Percentiles rank a stretch among this genome's conserved stretches.
Conservation (phyloP, 257 asterid species). For the Lithospermum erythrorhizon region DNA sequence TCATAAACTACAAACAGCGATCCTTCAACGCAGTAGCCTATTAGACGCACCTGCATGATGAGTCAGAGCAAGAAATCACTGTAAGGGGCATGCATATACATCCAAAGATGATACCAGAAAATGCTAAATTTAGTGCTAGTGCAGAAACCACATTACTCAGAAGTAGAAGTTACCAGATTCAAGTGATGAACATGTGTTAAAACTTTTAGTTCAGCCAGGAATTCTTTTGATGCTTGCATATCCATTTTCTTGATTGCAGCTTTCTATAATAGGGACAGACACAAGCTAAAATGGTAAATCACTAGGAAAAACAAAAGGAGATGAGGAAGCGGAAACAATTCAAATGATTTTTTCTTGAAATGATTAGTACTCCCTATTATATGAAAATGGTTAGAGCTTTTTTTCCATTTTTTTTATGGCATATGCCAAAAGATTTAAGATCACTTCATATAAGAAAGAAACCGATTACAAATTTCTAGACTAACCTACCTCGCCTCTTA, state of each 20-base stretch:
- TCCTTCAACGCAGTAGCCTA: slow-evolving; percentile 74
- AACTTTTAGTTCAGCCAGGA: slow-evolving; percentile 69
- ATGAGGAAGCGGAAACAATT: neutral
- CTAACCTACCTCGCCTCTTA: slow-evolving; percentile 93
- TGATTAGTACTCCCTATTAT: neutral
- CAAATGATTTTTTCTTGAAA: too few relatives aligned
- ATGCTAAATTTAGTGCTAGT: neutral
- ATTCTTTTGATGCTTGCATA: slow-evolving; percentile 85
- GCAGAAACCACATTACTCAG: neutral
- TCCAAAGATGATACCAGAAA: neutral
- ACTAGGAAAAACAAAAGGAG: neutral
- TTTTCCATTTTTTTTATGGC: neutral
- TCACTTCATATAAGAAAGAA: neutral
- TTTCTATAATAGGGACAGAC: slow-evolving; percentile 30
- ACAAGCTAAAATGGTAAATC: neutral
- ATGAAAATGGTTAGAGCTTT: too few relatives aligned
- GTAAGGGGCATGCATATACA: too few relatives aligned
- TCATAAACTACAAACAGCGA: slow-evolving; percentile 78
- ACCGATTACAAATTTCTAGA: too few relatives aligned
- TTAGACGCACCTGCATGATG: slow-evolving; percentile 55
- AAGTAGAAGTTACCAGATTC: slow-evolving; percentile 50
- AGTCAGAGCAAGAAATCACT: neutral
- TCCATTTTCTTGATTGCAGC: slow-evolving; percentile 86
- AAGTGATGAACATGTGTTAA: slow-evolving; percentile 83
- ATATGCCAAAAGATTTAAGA: neutral